Percentiles rank a stretch among this genome's conserved stretches.
Conservation (phyloP, 176 grass and related monocot species). For the Urochloa ruziziensis region DNA sequence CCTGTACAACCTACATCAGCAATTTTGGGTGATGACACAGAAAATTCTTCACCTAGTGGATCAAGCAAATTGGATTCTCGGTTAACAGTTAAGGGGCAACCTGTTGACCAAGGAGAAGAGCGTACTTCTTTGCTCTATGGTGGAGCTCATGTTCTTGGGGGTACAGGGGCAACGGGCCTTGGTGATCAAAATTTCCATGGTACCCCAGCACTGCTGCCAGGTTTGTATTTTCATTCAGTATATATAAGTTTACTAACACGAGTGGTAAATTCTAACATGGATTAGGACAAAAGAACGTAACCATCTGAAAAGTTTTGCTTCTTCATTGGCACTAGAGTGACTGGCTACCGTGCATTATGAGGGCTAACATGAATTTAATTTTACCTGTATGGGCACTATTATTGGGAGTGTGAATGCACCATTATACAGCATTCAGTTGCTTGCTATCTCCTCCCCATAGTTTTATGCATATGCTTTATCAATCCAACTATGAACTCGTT, state of each 20-base stretch:
- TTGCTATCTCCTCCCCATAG: background rate
- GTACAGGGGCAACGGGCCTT: conserved; percentile 58
- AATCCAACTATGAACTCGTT: background rate
- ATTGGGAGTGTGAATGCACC: background rate
- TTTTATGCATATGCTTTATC: conserved; percentile 9
- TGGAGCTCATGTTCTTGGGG: conserved; percentile 56
- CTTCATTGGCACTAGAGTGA: background rate
- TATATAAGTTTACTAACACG: conserved; percentile 23
- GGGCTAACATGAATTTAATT: background rate
- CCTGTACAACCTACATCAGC: conserved; percentile 31
- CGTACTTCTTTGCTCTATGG: conserved; percentile 39
- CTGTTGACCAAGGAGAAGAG: conserved; percentile 47
- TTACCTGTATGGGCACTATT: background rate
- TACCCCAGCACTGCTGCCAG: conserved; percentile 84
- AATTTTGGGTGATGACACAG: conserved; percentile 40
- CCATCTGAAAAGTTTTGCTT: background rate
- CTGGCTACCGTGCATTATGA: background rate
- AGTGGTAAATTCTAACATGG: background rate
- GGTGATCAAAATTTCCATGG: conserved; percentile 85
- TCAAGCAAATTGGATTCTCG: conserved; percentile 38
- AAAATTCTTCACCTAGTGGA: conserved; percentile 40
- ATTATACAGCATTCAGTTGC: background rate
- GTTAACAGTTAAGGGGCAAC: conserved; percentile 41
- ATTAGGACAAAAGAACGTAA: background rate
- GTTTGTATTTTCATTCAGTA: conserved; percentile 41